Evolutionary conservation across 257 asterid species (phyloP).

Genomic region (Verbascum thapsus): DNA sequence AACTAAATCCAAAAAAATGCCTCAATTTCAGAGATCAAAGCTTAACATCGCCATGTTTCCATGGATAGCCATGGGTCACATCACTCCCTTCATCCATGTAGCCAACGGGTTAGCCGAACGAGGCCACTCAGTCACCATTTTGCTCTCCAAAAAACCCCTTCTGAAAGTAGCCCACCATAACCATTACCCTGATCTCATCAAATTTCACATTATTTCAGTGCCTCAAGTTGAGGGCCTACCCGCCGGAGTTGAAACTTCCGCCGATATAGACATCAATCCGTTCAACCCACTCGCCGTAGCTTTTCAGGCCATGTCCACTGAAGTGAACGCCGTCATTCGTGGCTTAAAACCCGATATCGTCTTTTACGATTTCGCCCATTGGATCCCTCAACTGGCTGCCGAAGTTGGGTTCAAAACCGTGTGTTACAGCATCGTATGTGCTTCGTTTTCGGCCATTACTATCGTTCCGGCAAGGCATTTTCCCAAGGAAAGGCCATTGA

Average conservation of each 20-base stretch:
- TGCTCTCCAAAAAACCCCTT: slow-evolving; percentile 55
- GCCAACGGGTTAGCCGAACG: slow-evolving; percentile 69
- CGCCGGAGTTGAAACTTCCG: slow-evolving; percentile 67
- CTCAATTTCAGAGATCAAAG: slow-evolving; percentile 33
- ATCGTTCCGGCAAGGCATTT: slow-evolving; percentile 56
- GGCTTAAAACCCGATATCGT: slow-evolving; percentile 55
- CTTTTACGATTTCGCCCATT: slow-evolving; percentile 67
- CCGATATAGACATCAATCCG: slow-evolving; percentile 60
- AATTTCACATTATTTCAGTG: slow-evolving; percentile 47
- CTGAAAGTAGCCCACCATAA: slow-evolving; percentile 44
- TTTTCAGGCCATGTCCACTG: slow-evolving; percentile 51
- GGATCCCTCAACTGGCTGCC: slow-evolving; percentile 61
- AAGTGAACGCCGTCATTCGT: slow-evolving; percentile 39
- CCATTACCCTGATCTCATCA: slow-evolving; percentile 49
- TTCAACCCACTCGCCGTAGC: slow-evolving; percentile 61
- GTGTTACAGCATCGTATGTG: slow-evolving; percentile 62
- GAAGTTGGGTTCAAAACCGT: slow-evolving; percentile 66
- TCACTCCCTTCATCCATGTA: slow-evolving; percentile 79
- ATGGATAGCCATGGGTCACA: slow-evolving; percentile 89
- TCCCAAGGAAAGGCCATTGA: slow-evolving; percentile 41
- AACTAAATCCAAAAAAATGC: slow-evolving; percentile 30
- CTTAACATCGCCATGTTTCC: slow-evolving; percentile 84
- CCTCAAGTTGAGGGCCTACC: slow-evolving; percentile 78
- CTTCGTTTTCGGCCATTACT: slow-evolving; percentile 58
- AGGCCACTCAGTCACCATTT: slow-evolving; percentile 59